Percentiles rank a stretch among this genome's conserved stretches.
These are phyloP conservation scores for Chaetomidium leptoderma DNA, from an alignment of 495 filamentous ascomycete genomes.

Conservation along the genomic window DNA sequence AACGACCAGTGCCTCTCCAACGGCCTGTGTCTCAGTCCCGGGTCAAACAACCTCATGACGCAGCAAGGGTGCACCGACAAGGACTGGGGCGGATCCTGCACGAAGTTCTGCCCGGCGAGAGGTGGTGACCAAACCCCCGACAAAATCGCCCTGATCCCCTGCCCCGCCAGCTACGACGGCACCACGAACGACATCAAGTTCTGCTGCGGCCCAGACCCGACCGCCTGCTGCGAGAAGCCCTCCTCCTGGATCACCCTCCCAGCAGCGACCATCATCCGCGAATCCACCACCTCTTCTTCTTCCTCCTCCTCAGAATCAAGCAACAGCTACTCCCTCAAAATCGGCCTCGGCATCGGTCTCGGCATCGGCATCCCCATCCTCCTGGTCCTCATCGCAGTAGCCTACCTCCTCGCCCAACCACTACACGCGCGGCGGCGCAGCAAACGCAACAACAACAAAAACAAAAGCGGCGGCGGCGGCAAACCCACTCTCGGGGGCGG, in stretches of 20 bases:
- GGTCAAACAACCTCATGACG: conserved; percentile 23
- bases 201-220: conserved; percentile 21
- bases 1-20: conserved; percentile 25
- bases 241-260: conserved; percentile 9
- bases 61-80: conserved; percentile 29
- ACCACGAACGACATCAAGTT: conserved; percentile 8
- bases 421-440: not conserved
- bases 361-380: conserved; percentile 20
- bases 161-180: conserved; percentile 15
- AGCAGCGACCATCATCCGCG: conserved; percentile 16
- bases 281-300: too few species aligned
- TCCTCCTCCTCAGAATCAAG: not conserved
- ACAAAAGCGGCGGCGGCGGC: not conserved
- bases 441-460: not conserved
- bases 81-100: conserved; percentile 19
- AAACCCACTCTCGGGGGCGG: not conserved
- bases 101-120: conserved; percentile 5
- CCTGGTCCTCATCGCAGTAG: conserved; percentile 10
- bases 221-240: conserved; percentile 15
- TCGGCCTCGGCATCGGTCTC: conserved; percentile 21
- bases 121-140: not conserved
- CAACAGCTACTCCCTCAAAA: conserved; percentile 1
- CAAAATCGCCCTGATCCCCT: conserved; percentile 20
- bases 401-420: conserved; percentile 9
- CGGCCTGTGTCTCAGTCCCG: conserved; percentile 23